Evolutionary conservation across 1,284 basidiomycete species (phyloP).

Genomic region (Ceratobasidium sp.): DNA sequence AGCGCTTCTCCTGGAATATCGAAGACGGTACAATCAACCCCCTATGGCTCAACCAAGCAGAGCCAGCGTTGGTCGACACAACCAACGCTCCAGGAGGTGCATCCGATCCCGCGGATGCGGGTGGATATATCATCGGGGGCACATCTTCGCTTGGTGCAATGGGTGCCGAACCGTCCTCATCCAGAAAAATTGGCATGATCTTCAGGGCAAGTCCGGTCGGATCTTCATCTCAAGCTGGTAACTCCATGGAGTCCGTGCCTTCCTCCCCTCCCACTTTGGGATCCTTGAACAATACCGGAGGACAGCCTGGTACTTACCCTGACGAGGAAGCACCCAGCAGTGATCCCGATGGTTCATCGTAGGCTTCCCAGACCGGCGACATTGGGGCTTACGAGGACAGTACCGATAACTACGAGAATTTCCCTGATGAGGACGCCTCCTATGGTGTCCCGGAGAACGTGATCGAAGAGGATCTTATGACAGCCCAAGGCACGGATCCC

Average conservation of each 20-base stretch:
- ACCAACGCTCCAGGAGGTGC: not conserved
- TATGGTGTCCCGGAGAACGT: too few species aligned
- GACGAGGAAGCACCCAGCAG: constrained; percentile 1
- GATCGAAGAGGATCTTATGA: too few species aligned
- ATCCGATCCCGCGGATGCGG: not conserved
- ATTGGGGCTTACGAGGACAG: not conserved
- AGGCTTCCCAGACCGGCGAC: not conserved
- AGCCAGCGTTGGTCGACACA: not conserved
- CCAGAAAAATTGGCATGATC: constrained; percentile 5
- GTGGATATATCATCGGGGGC: constrained; percentile 26
- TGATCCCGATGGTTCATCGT: not conserved
- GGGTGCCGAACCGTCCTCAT: not conserved
- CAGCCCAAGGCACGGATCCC: too few species aligned
- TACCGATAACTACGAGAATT: not conserved
- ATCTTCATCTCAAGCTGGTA: not conserved
- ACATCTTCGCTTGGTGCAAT: not conserved
- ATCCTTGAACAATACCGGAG: not conserved
- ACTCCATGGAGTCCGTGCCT: not conserved
- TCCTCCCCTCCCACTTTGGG: not conserved
- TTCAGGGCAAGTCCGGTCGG: constrained; percentile 5
- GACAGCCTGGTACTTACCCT: not conserved
- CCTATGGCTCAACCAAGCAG: constrained; percentile 13
- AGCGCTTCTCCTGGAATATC: constrained; percentile 31
- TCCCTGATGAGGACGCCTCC: not conserved
- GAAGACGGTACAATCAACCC: constrained; percentile 19